phyloP scores from a whole-genome alignment of 1,139 yeast genomes.

The Pichiaceae sp. region DNA sequence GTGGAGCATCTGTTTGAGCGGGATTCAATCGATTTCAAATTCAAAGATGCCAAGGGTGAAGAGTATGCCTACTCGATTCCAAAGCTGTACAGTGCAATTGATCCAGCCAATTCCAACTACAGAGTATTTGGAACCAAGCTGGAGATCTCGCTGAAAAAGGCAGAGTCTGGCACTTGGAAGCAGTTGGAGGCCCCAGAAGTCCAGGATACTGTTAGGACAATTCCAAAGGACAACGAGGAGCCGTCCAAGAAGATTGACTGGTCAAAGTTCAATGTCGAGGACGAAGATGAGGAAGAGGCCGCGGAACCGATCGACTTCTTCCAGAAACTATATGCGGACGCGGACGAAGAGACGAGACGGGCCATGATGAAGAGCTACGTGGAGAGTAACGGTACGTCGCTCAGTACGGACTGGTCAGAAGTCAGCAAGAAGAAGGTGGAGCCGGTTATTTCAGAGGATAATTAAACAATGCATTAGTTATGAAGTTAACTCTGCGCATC shows the following conservation, averaged over 20 bases:
- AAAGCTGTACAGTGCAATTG: constrained; percentile 45
- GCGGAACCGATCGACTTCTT: constrained; percentile 50
- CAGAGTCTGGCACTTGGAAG: constrained; percentile 34
- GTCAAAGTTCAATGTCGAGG: constrained; percentile 53
- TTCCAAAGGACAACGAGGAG: constrained; percentile 10
- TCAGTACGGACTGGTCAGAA: constrained; percentile 93
- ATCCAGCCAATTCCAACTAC: constrained; percentile 34
- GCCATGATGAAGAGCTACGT: constrained; percentile 97
- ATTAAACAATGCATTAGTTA: no score
- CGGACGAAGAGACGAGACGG: constrained; percentile 79
- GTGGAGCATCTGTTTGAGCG: constrained; percentile 12
- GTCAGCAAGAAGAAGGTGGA: constrained; percentile 63
- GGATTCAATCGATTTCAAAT: constrained; percentile 13
- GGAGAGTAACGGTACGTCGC: constrained; percentile 91
- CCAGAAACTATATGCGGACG: constrained; percentile 61
- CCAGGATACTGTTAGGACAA: constrained; percentile 4
- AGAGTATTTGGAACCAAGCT: constrained; percentile 65
- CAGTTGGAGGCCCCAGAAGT: constrained; percentile 26
- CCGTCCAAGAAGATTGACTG: constrained; percentile 53
- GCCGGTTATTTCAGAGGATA: constrained; percentile 60
- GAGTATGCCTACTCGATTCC: constrained; percentile 43
- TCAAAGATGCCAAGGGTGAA: constrained; percentile 24
- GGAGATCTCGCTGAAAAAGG: constrained; percentile 49
- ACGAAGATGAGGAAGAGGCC: constrained; percentile 41
- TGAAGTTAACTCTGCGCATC: no score